Conservation (phyloP, 345 rosid genomes). For the Streptanthus diversifolius region DNA sequence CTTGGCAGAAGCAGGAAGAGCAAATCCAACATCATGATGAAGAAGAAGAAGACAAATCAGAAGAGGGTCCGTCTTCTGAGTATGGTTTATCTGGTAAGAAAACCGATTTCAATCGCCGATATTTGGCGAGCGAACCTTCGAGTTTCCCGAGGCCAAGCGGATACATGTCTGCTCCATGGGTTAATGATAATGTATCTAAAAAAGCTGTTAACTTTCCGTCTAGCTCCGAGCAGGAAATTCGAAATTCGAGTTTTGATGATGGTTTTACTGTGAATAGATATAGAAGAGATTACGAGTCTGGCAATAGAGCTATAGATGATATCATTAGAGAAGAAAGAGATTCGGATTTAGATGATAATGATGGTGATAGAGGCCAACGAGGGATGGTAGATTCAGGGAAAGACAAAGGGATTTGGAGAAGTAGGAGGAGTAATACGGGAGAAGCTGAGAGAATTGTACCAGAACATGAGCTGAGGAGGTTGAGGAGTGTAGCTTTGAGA, state of each 20-base stretch:
- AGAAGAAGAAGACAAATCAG: constrained; percentile 19
- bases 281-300: background rate
- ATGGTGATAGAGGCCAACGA: constrained; percentile 3
- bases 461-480: constrained; percentile 68
- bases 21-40: constrained; percentile 14
- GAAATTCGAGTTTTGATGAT: background rate
- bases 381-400: background rate
- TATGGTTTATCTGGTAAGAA: constrained; percentile 21
- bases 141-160: constrained; percentile 33
- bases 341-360: constrained; percentile 4
- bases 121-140: constrained; percentile 29
- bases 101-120: constrained; percentile 19
- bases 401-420: constrained; percentile 35
- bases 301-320: constrained; percentile 6
- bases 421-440: constrained; percentile 45
- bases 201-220: constrained; percentile 20
- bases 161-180: constrained; percentile 62
- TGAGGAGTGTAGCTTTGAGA: constrained; percentile 67
- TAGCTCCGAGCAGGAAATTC: constrained; percentile 21
- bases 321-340: constrained; percentile 7
- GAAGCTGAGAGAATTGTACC: constrained; percentile 61
- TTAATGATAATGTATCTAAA: constrained; percentile 46
- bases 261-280: constrained; percentile 17
- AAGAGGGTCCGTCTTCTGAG: constrained; percentile 26
- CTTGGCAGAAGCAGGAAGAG: constrained; percentile 61